Evolutionary conservation across 768 basidiomycete genomes (phyloP).

Genomic region (Rossbeevera mucosa): DNA sequence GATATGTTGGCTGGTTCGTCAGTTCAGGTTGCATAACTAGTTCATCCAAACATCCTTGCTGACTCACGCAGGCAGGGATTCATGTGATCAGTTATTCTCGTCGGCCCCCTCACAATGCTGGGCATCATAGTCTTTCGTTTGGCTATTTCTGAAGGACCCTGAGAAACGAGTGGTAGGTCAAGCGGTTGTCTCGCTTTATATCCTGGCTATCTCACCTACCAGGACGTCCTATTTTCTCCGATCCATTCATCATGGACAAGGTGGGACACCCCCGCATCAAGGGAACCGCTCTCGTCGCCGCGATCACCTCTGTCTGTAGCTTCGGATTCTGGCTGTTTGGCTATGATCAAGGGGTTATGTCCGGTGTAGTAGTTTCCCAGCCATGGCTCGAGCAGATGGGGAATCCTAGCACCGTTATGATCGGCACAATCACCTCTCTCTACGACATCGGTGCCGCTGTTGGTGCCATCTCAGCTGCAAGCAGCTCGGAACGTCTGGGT

Average conservation of each 20-base stretch:
- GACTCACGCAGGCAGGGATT: not conserved
- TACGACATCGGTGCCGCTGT: conserved; percentile 15
- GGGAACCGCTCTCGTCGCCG: conserved; percentile 9
- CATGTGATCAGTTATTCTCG: conserved; percentile 3
- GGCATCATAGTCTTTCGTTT: not conserved
- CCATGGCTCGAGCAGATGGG: conserved; percentile 14
- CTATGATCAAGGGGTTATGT: conserved; percentile 18
- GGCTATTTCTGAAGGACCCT: not conserved
- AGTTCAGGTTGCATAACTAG: not conserved
- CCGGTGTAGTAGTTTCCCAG: conserved; percentile 11
- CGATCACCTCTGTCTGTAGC: conserved; percentile 15
- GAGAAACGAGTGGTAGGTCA: not conserved
- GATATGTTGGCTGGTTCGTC: not conserved
- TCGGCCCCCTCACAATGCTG: not conserved
- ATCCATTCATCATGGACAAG: conserved; percentile 4
- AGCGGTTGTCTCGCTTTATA: not conserved
- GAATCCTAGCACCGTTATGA: conserved; percentile 13
- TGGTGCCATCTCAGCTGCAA: conserved; percentile 12
- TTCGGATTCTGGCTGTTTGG: conserved; percentile 15
- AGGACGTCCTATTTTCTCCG: not conserved
- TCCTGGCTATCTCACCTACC: not conserved
- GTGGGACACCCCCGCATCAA: conserved; percentile 10
- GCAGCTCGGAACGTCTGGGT: conserved; percentile 11
- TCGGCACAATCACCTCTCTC: conserved; percentile 15
- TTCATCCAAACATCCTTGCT: not conserved